Evolutionary conservation across 1,284 basidiomycete species (phyloP), one percentile per base, ranked within the genome.

Genomic region (Naganishia sp.): DNA sequence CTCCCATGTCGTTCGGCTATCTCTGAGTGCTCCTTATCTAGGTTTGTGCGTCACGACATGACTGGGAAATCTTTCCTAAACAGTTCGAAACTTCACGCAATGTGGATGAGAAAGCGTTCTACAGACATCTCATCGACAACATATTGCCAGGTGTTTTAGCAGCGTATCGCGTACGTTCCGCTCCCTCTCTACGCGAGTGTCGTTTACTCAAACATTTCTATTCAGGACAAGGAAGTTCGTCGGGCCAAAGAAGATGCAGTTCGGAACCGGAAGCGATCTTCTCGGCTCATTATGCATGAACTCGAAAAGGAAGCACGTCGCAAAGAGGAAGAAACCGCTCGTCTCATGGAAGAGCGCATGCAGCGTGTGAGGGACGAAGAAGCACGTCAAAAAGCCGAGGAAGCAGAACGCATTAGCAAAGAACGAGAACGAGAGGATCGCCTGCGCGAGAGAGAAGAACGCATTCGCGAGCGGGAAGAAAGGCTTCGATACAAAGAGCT

Each of bases 241-340:
- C 70, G 75, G 0, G 72, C 79, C 15, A 73, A 81, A 60, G 80
- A 83, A 66, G 75, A 78, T 43, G 80, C 80, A 0, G 72, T 82
- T 59, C 76, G 78, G 66, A 81, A 80, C 66, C 79, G 82, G 15
- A 83, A 84, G 72, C 79, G 83, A 28, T 82, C 82, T 25, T 80
- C 80, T 21, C 81, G 83, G 21, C 81, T 84, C 59, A 82, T 82
- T 0, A 77, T 79, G 52, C 77, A 79, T 33, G 83, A 84, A 70
- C 76, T 81, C 5, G 82, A 82, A 68, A 72, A 74, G n/a, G 83
- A 83, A 55, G 82, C 82, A 65, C 69, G 72, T 6, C 65, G 77
- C 5, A 73, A 79, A 6, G 75, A 76, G n/a, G 77, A 78, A 52
- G 68, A 72, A 2, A 81, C 80, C n/a, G 73, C 77, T 57, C 72